Percentiles rank a stretch among this genome's conserved stretches.
Conservation (phyloP, 192 early-diverging fungal species). For the Thamnidium elegans region DNA sequence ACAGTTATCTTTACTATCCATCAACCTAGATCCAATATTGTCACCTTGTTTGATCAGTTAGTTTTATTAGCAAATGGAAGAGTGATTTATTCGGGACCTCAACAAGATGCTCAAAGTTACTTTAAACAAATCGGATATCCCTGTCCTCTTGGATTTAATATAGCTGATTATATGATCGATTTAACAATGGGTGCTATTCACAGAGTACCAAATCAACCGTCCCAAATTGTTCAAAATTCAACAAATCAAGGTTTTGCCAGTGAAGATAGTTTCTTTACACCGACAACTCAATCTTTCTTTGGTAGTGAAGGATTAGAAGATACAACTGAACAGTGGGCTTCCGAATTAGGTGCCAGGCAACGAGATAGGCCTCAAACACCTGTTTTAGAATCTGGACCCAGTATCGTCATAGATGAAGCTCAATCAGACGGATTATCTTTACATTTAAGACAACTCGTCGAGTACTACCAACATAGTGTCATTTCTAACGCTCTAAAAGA, state of each 20-base stretch:
- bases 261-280: not conserved
- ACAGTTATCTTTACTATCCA: slow-evolving; percentile 93
- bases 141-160: slow-evolving; percentile 87
- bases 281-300: not conserved
- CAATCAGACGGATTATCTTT: slow-evolving; percentile 23
- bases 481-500: not conserved
- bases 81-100: slow-evolving; percentile 81
- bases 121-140: slow-evolving; percentile 75
- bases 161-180: slow-evolving; percentile 83
- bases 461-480: slow-evolving; percentile 31
- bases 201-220: not conserved
- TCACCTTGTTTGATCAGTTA: slow-evolving; percentile 85
- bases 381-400: slow-evolving; percentile 18
- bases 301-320: not conserved
- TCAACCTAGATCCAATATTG: slow-evolving; percentile 92
- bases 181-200: slow-evolving; percentile 59
- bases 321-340: not conserved
- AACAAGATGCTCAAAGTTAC: slow-evolving; percentile 57
- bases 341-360: not conserved
- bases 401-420: not conserved
- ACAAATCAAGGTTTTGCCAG: not conserved
- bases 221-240: not conserved
- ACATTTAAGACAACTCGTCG: slow-evolving; percentile 37
- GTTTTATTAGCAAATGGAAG: slow-evolving; percentile 81
- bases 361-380: not conserved